Percentiles rank a stretch among this genome's conserved stretches.
Evolutionary conservation across 345 rosid species (phyloP).

Genomic region (Turnera subulata): DNA sequence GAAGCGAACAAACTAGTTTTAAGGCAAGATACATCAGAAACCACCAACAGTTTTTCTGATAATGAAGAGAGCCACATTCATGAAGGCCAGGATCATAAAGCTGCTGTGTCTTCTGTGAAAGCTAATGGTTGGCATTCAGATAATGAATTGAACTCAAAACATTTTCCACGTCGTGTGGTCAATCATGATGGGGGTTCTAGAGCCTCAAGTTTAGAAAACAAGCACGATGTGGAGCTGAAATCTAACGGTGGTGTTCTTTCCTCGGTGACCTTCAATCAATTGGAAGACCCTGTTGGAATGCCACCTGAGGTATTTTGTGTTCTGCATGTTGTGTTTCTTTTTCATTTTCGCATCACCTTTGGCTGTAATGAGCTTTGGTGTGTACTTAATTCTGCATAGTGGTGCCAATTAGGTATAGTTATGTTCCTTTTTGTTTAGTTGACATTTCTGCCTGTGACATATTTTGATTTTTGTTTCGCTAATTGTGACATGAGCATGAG

Average conservation of each 20-base stretch:
- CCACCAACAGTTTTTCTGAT: constrained; percentile 59
- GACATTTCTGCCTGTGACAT: too few relatives aligned
- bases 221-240: constrained; percentile 33
- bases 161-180: constrained; percentile 43
- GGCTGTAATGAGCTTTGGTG: not conserved
- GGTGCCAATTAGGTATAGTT: not conserved
- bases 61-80: constrained; percentile 52
- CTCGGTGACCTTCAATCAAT: constrained; percentile 25
- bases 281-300: constrained; percentile 74
- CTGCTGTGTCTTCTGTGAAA: constrained; percentile 36
- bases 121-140: constrained; percentile 77
- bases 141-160: constrained; percentile 59
- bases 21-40: constrained; percentile 47
- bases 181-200: constrained; percentile 42
- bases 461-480: too few relatives aligned
- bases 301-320: constrained; percentile 75
- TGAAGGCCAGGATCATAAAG: constrained; percentile 45
- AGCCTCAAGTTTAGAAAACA: constrained; percentile 27
- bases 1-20: constrained; percentile 39
- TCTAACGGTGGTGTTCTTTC: constrained; percentile 29
- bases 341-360: constrained; percentile 7
- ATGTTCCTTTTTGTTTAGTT: too few relatives aligned
- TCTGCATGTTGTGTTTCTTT: constrained; percentile 5
- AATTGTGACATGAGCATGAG: too few relatives aligned
- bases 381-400: too few relatives aligned